Conservation (phyloP, 345 rosid species). For the Syzygium grande region DNA sequence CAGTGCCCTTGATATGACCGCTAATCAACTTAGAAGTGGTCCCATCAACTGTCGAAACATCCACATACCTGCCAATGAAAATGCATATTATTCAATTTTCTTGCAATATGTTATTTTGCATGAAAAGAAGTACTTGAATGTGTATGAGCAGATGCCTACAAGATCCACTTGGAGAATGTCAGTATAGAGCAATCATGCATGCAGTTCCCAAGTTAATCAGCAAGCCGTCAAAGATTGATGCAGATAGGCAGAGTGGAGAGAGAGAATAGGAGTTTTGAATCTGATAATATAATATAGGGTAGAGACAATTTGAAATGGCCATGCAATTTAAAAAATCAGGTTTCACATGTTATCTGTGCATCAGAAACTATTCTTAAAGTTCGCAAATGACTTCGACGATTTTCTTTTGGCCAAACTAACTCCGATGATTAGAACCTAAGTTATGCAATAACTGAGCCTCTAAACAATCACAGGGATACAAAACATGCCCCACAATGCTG, state of each 20-base stretch:
- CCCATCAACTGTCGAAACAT: constrained; percentile 87
- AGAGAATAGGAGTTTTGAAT: background rate
- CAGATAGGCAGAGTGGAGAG: background rate
- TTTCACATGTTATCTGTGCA: background rate
- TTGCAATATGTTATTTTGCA: background rate
- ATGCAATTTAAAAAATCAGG: background rate
- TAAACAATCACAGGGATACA: background rate
- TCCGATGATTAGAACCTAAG: background rate
- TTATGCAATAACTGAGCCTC: background rate
- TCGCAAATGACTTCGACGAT: background rate
- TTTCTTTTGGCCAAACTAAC: background rate
- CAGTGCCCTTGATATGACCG: constrained; percentile 48
- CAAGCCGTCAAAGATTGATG: background rate
- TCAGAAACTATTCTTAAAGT: background rate
- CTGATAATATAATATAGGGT: background rate
- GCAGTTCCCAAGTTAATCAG: background rate
- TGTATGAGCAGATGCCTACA: background rate
- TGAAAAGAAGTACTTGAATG: background rate
- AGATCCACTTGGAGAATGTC: background rate
- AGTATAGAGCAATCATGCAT: background rate
- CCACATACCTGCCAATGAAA: constrained; percentile 58
- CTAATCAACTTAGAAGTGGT: constrained; percentile 63
- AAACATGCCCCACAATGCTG: background rate
- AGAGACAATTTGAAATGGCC: background rate
- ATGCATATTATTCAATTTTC: background rate